Evolutionary conservation across 1,139 yeast genomes (phyloP).

Genomic region (Yamadazyma sp.): DNA sequence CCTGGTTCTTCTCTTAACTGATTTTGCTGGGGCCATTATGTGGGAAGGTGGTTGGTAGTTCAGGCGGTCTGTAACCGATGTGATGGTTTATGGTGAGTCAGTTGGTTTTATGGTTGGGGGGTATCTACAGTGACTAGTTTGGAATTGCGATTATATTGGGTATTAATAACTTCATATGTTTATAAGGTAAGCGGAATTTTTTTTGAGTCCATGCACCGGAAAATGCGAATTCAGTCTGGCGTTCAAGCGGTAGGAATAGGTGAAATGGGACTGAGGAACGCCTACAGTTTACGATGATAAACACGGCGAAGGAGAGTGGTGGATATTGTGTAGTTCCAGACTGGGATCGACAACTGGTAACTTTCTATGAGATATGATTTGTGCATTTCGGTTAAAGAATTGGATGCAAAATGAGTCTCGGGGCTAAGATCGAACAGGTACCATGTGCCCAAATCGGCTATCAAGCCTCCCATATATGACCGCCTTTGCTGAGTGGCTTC

Average conservation of each 20-base stretch:
- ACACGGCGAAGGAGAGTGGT: too few species aligned
- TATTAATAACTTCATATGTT: background rate
- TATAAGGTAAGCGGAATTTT: background rate
- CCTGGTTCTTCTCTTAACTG: conserved; percentile 36
- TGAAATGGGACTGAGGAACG: too few species aligned
- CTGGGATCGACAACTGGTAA: too few species aligned
- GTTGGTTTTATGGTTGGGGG: background rate
- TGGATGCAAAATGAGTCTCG: background rate
- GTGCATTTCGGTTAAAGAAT: too few species aligned
- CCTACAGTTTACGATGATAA: too few species aligned
- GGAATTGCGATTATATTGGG: background rate
- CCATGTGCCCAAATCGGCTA: too few species aligned
- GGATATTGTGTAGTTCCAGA: too few species aligned
- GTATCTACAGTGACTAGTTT: background rate
- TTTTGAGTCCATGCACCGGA: background rate
- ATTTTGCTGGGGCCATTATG: conserved; percentile 10
- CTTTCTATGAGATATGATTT: too few species aligned
- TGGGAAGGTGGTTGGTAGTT: background rate
- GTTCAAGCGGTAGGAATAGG: too few species aligned
- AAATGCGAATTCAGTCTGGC: background rate
- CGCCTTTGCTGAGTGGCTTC: too few species aligned
- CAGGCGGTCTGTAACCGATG: background rate
- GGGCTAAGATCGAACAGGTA: too few species aligned
- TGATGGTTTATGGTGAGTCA: background rate
- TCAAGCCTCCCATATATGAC: too few species aligned